Conservation (phyloP, 768 basidiomycete genomes). For the Mycena galopus region DNA sequence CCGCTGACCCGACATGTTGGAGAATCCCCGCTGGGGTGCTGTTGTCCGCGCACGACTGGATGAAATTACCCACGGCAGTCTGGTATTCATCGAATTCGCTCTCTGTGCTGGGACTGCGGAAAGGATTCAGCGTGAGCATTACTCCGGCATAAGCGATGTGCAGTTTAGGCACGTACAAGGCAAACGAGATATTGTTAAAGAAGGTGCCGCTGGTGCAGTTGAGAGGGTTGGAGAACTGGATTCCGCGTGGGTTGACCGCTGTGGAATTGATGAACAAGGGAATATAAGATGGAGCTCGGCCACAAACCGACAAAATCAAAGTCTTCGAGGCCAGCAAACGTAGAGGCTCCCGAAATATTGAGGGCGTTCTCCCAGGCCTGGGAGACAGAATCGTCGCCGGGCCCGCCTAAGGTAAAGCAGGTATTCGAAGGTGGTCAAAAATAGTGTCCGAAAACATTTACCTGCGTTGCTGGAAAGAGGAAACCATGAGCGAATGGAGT, state of each 20-base stretch:
- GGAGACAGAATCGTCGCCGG: slow-evolving; percentile 28
- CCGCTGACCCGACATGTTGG: slow-evolving; percentile 31
- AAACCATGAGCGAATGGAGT: background rate
- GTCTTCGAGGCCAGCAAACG: slow-evolving; percentile 29
- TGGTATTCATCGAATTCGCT: slow-evolving; percentile 31
- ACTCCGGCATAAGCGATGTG: background rate
- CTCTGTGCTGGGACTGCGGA: slow-evolving; percentile 29
- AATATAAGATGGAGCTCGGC: background rate
- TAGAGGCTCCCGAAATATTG: slow-evolving; percentile 20
- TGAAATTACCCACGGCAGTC: slow-evolving; percentile 20
- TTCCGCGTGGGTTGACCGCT: slow-evolving; percentile 37
- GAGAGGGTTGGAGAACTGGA: slow-evolving; percentile 34
- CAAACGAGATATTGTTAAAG: slow-evolving; percentile 29
- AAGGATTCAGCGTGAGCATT: background rate
- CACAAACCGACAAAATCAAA: slow-evolving; percentile 34
- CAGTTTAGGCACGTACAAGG: slow-evolving; percentile 16
- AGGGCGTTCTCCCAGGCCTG: slow-evolving; percentile 35
- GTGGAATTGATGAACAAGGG: background rate
- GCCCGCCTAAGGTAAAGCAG: slow-evolving; percentile 23
- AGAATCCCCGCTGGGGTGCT: slow-evolving; percentile 34
- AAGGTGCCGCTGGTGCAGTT: slow-evolving; percentile 30
- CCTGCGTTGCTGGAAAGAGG: slow-evolving; percentile 28
- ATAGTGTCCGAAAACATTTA: background rate
- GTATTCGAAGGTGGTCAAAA: background rate
- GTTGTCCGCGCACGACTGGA: slow-evolving; percentile 27